Conservation (phyloP, 2,329 filamentous ascomycete species). For the Clonostachys sp. region DNA sequence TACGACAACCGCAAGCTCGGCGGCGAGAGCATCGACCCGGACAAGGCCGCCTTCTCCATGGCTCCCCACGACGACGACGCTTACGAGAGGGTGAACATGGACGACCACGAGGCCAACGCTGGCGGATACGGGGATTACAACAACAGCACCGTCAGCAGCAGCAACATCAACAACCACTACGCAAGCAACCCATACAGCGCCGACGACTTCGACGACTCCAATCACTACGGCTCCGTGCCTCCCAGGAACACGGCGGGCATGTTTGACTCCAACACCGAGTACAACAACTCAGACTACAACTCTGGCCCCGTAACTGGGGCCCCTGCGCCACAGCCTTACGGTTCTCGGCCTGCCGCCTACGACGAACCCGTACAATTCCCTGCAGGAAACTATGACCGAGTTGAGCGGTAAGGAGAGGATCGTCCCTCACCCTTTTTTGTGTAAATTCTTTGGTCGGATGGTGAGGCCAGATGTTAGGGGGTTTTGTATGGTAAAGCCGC, state of each 20-base stretch:
- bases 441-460: too few species aligned
- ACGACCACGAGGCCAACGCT: constrained; percentile 31
- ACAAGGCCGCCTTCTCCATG: constrained; percentile 66
- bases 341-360: constrained; percentile 6
- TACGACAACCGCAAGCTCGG: constrained; percentile 46
- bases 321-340: constrained; percentile 5
- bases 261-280: constrained; percentile 48
- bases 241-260: constrained; percentile 29
- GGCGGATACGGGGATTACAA: constrained; percentile 10
- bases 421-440: too few species aligned
- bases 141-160: constrained; percentile 23
- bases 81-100: constrained; percentile 57
- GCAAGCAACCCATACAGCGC: constrained; percentile 29
- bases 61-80: constrained; percentile 63
- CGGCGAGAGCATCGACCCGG: constrained; percentile 56
- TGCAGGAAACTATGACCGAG: constrained; percentile 51
- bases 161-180: constrained; percentile 24
- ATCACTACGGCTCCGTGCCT: constrained; percentile 30
- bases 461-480: too few species aligned
- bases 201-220: constrained; percentile 30
- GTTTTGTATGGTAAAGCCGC: too few species aligned
- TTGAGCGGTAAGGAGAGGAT: constrained; percentile 1
- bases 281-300: constrained; percentile 44
- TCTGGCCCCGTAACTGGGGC: constrained; percentile 12
- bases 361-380: constrained; percentile 51